Base-by-base conservation (phyloP, 2,329 filamentous ascomycete genomes). In the Arachnomyces sp. region DNA sequence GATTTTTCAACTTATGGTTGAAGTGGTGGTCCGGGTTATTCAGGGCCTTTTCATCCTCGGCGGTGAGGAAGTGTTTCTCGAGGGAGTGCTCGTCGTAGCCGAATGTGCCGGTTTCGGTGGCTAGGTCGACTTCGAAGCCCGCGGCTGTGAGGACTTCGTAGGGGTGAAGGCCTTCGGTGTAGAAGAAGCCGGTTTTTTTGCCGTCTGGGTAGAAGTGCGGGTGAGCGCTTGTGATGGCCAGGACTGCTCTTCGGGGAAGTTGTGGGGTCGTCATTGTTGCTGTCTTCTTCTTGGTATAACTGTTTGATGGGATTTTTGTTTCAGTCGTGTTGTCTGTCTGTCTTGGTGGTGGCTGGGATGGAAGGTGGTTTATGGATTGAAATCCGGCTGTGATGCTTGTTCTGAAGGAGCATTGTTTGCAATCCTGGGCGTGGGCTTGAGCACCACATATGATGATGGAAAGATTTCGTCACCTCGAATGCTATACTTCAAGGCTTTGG, bases 111-210 rank as follows among this genome's bases (percentile, higher is more conserved):
- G 56, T 68, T 48, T 71, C 68, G 7, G 66, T 68, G 7, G 60
- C 62, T 36, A 71, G 55, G 47, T 71, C 66, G 42, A 70, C 64
- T 40, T 68, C 63, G 54, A 72, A 69, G 3, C 70, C 69, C 3
- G 67, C 66, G 11, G 42, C 35, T 7, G 39, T 37, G n/a, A 51
- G 38, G 25, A 45, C 43, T 15, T 49, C 35, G 37, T 39, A 51
- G 7, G 47, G 39, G 31, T 49, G 46, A 3, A 51, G 21, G 14
- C 40, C 48, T 29, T 51, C 48, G 3, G 48, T 40, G 34, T 44
- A 51, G 17, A 41, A 51, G 13, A 49, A 36, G 21, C 50, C 50
- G 1, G 53, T 54, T 31, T 51, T 52, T 36, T 49, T 50, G 18
- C 51, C 51, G 36, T 55, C 52, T 16, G 48, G 44, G 39, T 54